A percentile compares a stretch with the other conserved stretches of the same genome.
phyloP scores from a whole-genome alignment of 805 yeast species.

The Wickerhamomyces hampshirensis region DNA sequence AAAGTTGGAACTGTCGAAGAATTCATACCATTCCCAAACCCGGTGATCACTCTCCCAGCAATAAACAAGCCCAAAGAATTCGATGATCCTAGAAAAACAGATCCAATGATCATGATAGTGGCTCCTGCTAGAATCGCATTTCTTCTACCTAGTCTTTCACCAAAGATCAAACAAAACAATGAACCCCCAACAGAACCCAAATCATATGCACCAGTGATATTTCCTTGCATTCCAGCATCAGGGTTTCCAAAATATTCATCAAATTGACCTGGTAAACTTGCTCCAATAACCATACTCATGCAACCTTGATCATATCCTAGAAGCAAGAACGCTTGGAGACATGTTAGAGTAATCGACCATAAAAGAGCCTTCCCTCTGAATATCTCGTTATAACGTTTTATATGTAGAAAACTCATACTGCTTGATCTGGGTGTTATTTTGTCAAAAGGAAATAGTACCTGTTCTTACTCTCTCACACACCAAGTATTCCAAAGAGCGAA shows the following conservation, averaged over 20 bases:
- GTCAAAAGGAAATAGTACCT: too few relatives aligned
- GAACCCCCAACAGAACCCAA: slow-evolving; percentile 25
- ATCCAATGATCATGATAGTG: slow-evolving; percentile 36
- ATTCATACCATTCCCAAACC: slow-evolving; percentile 71
- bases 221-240: slow-evolving; percentile 20
- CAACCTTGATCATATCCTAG: slow-evolving; percentile 13
- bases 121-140: slow-evolving; percentile 35
- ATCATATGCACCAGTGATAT: slow-evolving; percentile 27
- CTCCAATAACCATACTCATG: slow-evolving; percentile 7
- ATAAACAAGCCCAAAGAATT: slow-evolving; percentile 59
- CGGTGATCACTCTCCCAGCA: slow-evolving; percentile 54
- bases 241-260: slow-evolving; percentile 5
- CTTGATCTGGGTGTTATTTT: too few relatives aligned
- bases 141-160: slow-evolving; percentile 40
- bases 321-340: slow-evolving; percentile 8
- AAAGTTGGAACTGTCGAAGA: slow-evolving; percentile 81
- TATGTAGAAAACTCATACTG: not conserved
- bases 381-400: not conserved
- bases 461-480: too few relatives aligned
- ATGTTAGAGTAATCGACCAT: slow-evolving; percentile 8
- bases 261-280: slow-evolving; percentile 2
- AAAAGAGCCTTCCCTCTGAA: not conserved
- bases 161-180: slow-evolving; percentile 37
- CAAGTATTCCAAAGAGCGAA: too few relatives aligned
- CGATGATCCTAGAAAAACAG: slow-evolving; percentile 34